These are phyloP conservation scores for Podospora fimiseda DNA, from an alignment of 495 filamentous ascomycete genomes.

Conservation along the genomic window DNA sequence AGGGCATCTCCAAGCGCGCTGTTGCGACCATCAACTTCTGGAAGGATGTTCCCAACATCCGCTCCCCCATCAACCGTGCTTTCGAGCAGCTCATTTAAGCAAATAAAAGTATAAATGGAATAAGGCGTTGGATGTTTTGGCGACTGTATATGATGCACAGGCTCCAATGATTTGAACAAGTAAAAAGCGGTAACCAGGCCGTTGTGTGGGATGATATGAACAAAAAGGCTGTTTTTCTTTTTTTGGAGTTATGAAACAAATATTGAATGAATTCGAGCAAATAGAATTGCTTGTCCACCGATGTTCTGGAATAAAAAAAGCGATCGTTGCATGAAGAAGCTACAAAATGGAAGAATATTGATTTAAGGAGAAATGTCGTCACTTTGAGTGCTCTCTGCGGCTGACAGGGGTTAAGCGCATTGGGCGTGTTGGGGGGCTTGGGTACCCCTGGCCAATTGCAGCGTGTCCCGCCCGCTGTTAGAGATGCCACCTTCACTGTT, in stretches of 20 bases:
- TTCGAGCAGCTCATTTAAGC: slow-evolving; percentile 76
- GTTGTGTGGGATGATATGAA: no score
- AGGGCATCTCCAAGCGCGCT: slow-evolving; percentile 93
- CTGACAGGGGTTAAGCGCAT: slow-evolving; percentile 9
- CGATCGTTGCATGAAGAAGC: background rate
- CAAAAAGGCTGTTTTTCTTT: slow-evolving; percentile 8
- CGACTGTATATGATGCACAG: background rate
- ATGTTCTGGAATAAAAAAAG: no score
- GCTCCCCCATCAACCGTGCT: slow-evolving; percentile 92
- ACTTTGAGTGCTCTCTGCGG: slow-evolving; percentile 16
- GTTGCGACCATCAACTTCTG: slow-evolving; percentile 89
- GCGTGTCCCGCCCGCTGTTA: background rate
- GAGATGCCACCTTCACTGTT: slow-evolving; percentile 19
- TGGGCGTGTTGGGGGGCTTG: slow-evolving; percentile 10
- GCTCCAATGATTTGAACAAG: background rate
- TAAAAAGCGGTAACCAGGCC: slow-evolving; percentile 1
- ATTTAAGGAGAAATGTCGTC: slow-evolving; percentile 6
- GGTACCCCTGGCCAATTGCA: slow-evolving; percentile 1
- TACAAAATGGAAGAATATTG: background rate
- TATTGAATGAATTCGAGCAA: slow-evolving; percentile 11
- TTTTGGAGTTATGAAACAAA: slow-evolving; percentile 9
- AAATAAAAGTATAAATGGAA: slow-evolving; percentile 1
- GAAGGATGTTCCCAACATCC: slow-evolving; percentile 81
- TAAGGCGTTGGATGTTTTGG: background rate
- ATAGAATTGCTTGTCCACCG: slow-evolving; percentile 10